Evolutionary conservation across 257 asterid species (phyloP).

Genomic region (Nicotiana otophora): DNA sequence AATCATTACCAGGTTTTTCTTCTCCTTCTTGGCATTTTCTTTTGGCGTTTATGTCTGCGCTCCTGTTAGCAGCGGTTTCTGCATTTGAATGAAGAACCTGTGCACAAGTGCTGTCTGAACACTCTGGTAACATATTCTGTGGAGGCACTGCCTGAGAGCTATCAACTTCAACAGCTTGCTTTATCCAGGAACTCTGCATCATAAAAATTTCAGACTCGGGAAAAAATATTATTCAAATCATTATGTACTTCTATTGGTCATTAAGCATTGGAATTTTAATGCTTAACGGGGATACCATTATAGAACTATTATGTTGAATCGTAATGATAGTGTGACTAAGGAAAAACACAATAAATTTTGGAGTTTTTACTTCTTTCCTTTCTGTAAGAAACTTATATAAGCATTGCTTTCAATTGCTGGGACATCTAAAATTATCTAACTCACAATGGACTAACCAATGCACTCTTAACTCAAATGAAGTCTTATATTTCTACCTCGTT

Average conservation of each 20-base stretch:
- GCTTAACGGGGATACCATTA: background rate
- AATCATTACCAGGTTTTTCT: conserved; percentile 33
- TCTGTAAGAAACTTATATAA: background rate
- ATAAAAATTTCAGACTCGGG: conserved; percentile 9
- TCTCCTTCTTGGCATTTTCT: conserved; percentile 27
- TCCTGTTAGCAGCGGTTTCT: conserved; percentile 35
- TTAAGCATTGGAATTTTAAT: background rate
- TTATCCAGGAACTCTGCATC: conserved; percentile 78
- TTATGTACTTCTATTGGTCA: background rate
- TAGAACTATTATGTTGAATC: background rate
- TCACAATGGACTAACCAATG: conserved; percentile 1
- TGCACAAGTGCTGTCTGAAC: conserved; percentile 56
- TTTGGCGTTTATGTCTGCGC: conserved; percentile 26
- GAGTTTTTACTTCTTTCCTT: background rate
- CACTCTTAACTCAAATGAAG: background rate
- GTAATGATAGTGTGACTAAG: background rate
- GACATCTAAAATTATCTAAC: background rate
- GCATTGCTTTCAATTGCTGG: background rate
- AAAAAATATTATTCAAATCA: background rate
- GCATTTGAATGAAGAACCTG: conserved; percentile 56
- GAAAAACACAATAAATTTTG: background rate
- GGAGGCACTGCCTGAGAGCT: conserved; percentile 54
- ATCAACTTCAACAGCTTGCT: conserved; percentile 60
- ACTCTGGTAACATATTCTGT: conserved; percentile 42
- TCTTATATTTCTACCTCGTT: background rate